A percentile compares a stretch with the other conserved stretches of the same genome.
phyloP scores from a whole-genome alignment of 2,329 filamentous ascomycete species.

The Fusarium decemcellulare region DNA sequence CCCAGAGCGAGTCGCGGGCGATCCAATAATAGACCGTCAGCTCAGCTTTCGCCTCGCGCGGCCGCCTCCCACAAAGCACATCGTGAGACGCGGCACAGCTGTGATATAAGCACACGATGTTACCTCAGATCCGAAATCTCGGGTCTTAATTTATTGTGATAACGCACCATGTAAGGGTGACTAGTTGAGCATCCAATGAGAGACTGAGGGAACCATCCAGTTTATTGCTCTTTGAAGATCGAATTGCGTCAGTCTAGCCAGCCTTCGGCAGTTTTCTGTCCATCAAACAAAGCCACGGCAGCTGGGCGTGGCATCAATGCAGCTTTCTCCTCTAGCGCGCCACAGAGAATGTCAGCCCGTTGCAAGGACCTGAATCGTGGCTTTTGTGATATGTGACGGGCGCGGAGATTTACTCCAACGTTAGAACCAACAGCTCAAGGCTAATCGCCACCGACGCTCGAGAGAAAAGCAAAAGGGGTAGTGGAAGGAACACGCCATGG shows the following conservation, averaged over 20 bases:
- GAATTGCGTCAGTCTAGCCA: slow-evolving; percentile 20
- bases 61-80: background rate
- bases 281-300: background rate
- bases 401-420: background rate
- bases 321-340: slow-evolving; percentile 34
- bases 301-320: slow-evolving; percentile 19
- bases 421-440: slow-evolving; percentile 8
- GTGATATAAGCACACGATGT: slow-evolving; percentile 18
- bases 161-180: background rate
- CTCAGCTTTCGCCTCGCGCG: background rate
- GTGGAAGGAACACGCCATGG: background rate
- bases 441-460: background rate
- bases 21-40: background rate
- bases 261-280: slow-evolving; percentile 8
- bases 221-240: slow-evolving; percentile 9
- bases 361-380: slow-evolving; percentile 17
- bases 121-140: slow-evolving; percentile 26
- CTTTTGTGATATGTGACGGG: slow-evolving; percentile 45
- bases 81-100: slow-evolving; percentile 2
- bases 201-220: background rate
- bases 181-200: slow-evolving; percentile 20
- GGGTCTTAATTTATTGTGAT: slow-evolving; percentile 11
- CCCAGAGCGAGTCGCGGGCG: background rate
- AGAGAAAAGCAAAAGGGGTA: background rate
- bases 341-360: slow-evolving; percentile 8